These are phyloP conservation scores for Maudiozyma serrabonitensis DNA, from an alignment of 805 yeast species.

Conservation along the genomic window DNA sequence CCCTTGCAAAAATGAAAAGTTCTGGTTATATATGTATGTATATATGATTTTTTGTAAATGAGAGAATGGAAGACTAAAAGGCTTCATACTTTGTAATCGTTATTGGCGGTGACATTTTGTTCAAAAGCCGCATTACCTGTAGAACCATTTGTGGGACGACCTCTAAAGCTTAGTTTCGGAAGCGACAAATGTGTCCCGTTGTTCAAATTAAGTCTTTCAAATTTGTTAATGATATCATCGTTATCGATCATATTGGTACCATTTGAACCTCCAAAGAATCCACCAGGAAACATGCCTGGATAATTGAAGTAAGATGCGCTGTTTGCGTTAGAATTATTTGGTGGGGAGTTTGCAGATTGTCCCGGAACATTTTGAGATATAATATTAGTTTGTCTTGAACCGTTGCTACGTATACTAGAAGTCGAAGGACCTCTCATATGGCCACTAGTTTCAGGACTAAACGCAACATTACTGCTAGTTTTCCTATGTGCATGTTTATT, in stretches of 20 bases:
- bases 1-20: no score
- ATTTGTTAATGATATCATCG: constrained; percentile 23
- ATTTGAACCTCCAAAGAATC: constrained; percentile 2
- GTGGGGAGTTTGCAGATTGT: background rate
- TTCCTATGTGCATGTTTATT: constrained; percentile 13
- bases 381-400: constrained; percentile 21
- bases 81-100: background rate
- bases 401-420: constrained; percentile 24
- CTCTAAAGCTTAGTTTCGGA: constrained; percentile 25
- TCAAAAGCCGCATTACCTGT: constrained; percentile 4
- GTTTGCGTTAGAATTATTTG: background rate
- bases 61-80: background rate
- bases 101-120: background rate
- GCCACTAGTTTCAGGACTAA: constrained; percentile 11
- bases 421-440: constrained; percentile 27
- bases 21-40: no score
- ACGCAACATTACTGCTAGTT: constrained; percentile 18
- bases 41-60: background rate
- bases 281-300: constrained; percentile 26
- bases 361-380: constrained; percentile 1
- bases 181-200: constrained; percentile 24
- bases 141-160: constrained; percentile 5
- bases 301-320: constrained; percentile 16
- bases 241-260: constrained; percentile 7
- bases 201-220: constrained; percentile 22